Percentiles rank a stretch among this genome's conserved stretches.
These are phyloP conservation scores for Pistacia vera DNA, from an alignment of 345 rosid species.

Conservation along the genomic window DNA sequence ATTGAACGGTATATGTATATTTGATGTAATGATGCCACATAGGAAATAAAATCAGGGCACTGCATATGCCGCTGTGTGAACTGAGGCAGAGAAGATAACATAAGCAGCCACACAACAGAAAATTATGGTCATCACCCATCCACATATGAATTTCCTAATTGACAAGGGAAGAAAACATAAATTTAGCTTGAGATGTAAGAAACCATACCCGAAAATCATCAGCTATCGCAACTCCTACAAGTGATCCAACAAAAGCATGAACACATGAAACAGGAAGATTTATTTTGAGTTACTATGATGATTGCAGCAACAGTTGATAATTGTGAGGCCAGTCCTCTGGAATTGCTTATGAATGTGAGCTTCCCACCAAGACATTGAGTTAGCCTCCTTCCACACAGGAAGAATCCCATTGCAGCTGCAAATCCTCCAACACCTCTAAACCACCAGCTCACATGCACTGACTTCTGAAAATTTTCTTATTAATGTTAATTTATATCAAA, in stretches of 20 bases:
- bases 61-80: constrained; percentile 32
- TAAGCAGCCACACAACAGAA: no score
- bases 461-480: constrained; percentile 2
- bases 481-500: no score
- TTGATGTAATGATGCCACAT: background rate
- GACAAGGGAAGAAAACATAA: no score
- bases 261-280: constrained; percentile 30
- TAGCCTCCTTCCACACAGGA: constrained; percentile 31
- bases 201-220: no score
- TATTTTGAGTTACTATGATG: constrained; percentile 17
- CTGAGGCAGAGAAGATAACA: constrained; percentile 29
- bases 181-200: no score
- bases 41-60: constrained; percentile 14
- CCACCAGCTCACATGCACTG: constrained; percentile 30
- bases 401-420: constrained; percentile 30
- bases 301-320: constrained; percentile 32
- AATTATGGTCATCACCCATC: no score
- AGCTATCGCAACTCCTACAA: no score
- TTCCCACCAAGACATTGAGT: constrained; percentile 33
- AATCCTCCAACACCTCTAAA: constrained; percentile 29
- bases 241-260: constrained; percentile 1
- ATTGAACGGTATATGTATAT: background rate
- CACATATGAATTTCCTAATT: no score
- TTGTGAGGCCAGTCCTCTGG: constrained; percentile 32
- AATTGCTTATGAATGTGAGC: constrained; percentile 32